Evolutionary conservation across 495 filamentous ascomycete species (phyloP).

Genomic region (Talaromyces trachyspermus): DNA sequence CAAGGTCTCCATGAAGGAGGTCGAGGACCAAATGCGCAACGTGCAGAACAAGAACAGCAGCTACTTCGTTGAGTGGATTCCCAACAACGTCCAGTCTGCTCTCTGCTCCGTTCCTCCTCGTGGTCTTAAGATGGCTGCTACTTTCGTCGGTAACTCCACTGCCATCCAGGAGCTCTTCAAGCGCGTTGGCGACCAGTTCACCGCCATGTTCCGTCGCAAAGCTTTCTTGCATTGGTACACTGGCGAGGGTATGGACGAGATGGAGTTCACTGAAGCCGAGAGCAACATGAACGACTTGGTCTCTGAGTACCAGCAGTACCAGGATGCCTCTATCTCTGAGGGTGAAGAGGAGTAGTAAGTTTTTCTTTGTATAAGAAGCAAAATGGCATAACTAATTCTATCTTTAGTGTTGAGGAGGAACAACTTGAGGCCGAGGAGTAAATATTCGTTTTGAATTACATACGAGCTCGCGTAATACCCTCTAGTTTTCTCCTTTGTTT

Average conservation of each 20-base stretch:
- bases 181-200: conserved; percentile 99
- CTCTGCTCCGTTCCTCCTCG: conserved; percentile 98
- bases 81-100: conserved; percentile 99
- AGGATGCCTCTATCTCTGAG: conserved; percentile 85
- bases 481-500: no score
- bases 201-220: conserved; percentile 99
- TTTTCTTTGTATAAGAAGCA: background rate
- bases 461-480: no score
- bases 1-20: conserved; percentile 99
- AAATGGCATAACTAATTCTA: conserved; percentile 11
- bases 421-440: conserved; percentile 35
- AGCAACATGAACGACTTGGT: conserved; percentile 99
- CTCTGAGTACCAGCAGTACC: conserved; percentile 99
- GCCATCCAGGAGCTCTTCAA: conserved; percentile 99
- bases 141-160: conserved; percentile 98
- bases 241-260: conserved; percentile 99
- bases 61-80: conserved; percentile 99
- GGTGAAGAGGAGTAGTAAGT: conserved; percentile 62
- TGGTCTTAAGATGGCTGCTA: conserved; percentile 98
- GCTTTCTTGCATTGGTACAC: conserved; percentile 99
- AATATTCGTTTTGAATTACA: conserved; percentile 16
- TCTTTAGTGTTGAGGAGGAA: conserved; percentile 32
- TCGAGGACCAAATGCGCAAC: conserved; percentile 99
- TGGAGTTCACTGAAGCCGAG: conserved; percentile 99
- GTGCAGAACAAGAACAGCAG: conserved; percentile 99